Percentiles rank a stretch among this genome's conserved stretches.
These are phyloP conservation scores for Epichloe aotearoae DNA, from an alignment of 2,329 filamentous ascomycete species.

Conservation along the genomic window DNA sequence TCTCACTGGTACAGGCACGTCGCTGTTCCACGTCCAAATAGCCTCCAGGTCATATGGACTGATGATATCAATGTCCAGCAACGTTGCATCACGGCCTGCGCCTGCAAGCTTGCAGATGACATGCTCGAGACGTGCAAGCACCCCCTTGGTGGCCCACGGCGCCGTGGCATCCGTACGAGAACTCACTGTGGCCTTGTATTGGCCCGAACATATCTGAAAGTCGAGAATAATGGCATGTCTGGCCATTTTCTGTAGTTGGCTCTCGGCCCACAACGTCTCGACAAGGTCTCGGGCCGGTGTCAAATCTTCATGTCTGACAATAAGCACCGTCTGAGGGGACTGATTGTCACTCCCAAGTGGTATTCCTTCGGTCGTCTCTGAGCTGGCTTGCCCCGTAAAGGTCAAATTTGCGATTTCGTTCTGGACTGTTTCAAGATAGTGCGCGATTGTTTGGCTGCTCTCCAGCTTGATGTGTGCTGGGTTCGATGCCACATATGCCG, in stretches of 20 bases:
- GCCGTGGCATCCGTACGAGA: background rate
- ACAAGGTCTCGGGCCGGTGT: background rate
- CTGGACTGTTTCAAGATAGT: background rate
- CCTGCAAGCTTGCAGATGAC: background rate
- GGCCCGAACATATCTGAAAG: background rate
- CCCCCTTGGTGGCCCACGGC: background rate
- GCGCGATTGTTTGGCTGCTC: background rate
- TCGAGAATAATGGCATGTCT: background rate
- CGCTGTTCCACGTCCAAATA: conserved; percentile 33
- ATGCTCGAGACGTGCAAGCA: background rate
- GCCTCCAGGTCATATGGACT: conserved; percentile 23
- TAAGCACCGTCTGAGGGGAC: background rate
- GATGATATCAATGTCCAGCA: background rate
- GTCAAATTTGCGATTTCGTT: background rate
- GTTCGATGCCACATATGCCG: background rate
- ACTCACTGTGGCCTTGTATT: background rate
- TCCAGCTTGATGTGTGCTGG: background rate
- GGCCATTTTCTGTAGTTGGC: background rate
- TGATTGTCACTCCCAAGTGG: background rate
- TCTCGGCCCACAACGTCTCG: background rate
- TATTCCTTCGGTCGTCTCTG: background rate
- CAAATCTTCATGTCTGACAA: background rate
- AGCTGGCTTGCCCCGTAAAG: background rate
- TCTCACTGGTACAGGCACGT: conserved; percentile 25
- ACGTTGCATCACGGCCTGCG: background rate